Percentiles rank a stretch among this genome's conserved stretches.
phyloP scores from a whole-genome alignment of 495 filamentous ascomycete genomes.

The Xylaria telfairii region DNA sequence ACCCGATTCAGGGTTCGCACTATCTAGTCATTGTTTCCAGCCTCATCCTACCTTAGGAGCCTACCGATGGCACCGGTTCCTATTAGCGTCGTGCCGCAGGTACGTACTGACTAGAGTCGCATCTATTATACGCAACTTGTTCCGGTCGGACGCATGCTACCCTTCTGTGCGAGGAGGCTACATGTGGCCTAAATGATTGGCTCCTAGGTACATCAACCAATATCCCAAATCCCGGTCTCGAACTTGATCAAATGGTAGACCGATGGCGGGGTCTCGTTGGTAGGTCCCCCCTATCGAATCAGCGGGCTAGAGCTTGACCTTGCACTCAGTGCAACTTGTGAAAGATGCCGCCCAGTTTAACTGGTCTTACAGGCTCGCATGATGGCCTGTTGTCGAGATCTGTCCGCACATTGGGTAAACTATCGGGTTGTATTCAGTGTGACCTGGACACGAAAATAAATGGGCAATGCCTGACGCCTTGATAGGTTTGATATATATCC shows the following conservation, averaged over 20 bases:
- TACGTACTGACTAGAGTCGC: neutral
- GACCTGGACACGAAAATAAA: neutral
- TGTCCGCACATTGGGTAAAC: constrained; percentile 9
- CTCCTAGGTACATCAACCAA: constrained; percentile 14
- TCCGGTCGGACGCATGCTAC: constrained; percentile 12
- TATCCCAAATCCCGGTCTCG: neutral
- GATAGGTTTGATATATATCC: constrained; percentile 12
- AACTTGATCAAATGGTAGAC: constrained; percentile 23
- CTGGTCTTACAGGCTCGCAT: neutral
- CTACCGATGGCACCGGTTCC: neutral
- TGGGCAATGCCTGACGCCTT: neutral
- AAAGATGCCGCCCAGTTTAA: neutral
- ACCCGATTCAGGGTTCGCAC: neutral
- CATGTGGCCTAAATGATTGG: constrained; percentile 43
- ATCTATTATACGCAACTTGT: neutral
- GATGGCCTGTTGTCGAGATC: neutral
- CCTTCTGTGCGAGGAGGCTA: constrained; percentile 20
- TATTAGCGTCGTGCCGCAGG: neutral
- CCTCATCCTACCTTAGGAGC: neutral
- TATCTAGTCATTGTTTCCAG: neutral
- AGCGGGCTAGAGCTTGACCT: neutral
- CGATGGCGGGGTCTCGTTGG: constrained; percentile 24
- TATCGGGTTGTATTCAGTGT: constrained; percentile 11
- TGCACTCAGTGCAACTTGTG: neutral
- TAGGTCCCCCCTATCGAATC: neutral